A percentile compares a stretch with the other conserved stretches of the same genome.
Conservation (phyloP, 257 asterid species). For the Handroanthus guayacan region DNA sequence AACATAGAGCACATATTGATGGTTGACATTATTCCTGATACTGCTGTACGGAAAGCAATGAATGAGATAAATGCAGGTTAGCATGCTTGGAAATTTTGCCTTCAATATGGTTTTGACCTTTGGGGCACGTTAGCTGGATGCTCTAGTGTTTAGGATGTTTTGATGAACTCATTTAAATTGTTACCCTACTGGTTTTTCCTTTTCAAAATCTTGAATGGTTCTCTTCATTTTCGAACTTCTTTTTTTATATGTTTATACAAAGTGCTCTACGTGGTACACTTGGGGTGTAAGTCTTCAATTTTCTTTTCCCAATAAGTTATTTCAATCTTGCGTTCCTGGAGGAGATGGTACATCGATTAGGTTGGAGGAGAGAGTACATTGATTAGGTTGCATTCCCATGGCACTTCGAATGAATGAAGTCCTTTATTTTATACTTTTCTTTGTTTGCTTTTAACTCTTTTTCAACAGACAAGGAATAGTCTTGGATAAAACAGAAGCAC, state of each 20-base stretch:
- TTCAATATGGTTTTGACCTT: conserved; percentile 7
- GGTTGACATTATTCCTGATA: conserved; percentile 97
- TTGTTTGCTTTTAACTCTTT: background rate
- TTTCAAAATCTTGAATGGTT: background rate
- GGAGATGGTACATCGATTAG: background rate
- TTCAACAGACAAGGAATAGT: background rate
- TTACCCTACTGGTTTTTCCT: background rate
- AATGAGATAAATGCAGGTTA: conserved; percentile 98
- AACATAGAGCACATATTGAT: conserved; percentile 93
- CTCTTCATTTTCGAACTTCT: background rate
- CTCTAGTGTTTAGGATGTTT: background rate
- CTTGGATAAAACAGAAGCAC: background rate
- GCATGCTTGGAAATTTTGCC: conserved; percentile 21
- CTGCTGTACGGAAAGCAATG: conserved; percentile 93
- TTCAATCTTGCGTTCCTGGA: background rate
- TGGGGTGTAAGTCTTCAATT: background rate
- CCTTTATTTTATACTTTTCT: background rate
- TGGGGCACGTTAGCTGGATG: background rate
- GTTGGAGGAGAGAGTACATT: background rate
- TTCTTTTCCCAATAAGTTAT: background rate
- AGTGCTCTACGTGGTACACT: background rate
- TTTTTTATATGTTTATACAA: background rate
- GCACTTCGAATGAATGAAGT: background rate
- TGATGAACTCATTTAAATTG: background rate
- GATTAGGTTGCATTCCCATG: background rate